Base-by-base conservation (phyloP, 441 rosid species). In the Raphanus hybrid region DNA sequence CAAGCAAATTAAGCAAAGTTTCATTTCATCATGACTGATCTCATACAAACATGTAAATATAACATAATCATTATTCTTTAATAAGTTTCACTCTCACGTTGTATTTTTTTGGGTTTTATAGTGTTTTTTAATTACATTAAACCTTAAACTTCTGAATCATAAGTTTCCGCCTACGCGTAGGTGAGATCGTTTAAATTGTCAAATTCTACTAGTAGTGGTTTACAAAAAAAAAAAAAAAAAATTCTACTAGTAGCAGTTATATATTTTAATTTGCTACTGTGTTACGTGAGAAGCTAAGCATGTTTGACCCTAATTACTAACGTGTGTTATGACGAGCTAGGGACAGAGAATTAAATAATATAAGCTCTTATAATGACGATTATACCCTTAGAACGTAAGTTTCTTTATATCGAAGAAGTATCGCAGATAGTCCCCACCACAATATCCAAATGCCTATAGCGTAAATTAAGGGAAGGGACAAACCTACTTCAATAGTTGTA, bases 381-480 rank as follows among this genome's bases (percentile, higher is more conserved):
- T 18, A 2, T 74, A 41, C 11, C 78, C 75, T 74, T 3, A 27
- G 54, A 64, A 71, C 32, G 32, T 3, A 35, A 65, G 71, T 29
- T 65, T 64, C 8, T 54, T 60, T 39, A 8, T 59, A 58, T 45
- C 54, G 68, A 59, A 23, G 73, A 39, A 39, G 43, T 39, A 39
- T 39, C 43, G 43, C 43, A 39, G 11, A 39, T 39, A 72, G 70
- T 60, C 69, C 66, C 76, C 63, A 78, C 81, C 73, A 67, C 45
- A 58, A n/a, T 18, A 73, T 71, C 35, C 18, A 67, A 69, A 69
- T 69, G 82, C 75, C 78, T 69, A 74, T 64, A 34, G 63, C 82
- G 82, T 79, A 63, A 74, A 79, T 69, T 74, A 74, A 79, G 78
- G 82, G 78, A 74, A 79, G 34, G 14, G 69, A 63, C 71, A 79